These are phyloP conservation scores for Neurospora tetraspora DNA, from an alignment of 495 filamentous ascomycete species.

Conservation along the genomic window DNA sequence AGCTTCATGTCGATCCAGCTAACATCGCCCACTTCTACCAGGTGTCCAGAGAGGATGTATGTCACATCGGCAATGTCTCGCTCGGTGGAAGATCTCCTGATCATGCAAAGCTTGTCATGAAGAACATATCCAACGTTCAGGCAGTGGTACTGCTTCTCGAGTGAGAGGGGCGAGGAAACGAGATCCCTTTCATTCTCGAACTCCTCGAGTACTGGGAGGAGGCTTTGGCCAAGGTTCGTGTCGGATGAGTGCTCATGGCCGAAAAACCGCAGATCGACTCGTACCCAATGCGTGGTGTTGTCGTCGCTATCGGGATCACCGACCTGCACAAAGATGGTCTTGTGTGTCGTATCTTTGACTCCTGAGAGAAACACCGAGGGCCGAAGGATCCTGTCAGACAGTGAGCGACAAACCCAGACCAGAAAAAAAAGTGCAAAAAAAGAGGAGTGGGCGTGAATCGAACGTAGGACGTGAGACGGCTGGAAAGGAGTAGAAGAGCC, in stretches of 20 bases:
- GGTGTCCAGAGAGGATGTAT: not conserved
- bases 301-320: not conserved
- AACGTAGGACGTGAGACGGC: not conserved
- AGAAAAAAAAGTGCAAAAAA: not conserved
- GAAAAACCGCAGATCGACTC: not conserved
- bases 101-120: not conserved
- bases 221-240: not conserved
- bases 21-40: not conserved
- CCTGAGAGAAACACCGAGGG: not conserved
- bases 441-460: not conserved
- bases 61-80: not conserved
- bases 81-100: not conserved
- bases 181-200: not conserved
- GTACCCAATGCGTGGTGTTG: not conserved
- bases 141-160: not conserved
- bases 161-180: not conserved
- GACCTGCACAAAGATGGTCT: not conserved
- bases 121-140: not conserved
- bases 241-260: not conserved
- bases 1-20: not conserved
- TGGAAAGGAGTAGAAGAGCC: not conserved
- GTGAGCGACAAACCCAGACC: not conserved
- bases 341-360: not conserved
- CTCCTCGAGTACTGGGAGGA: not conserved
- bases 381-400: not conserved